Evolutionary conservation across 176 grass and related monocot genomes (phyloP), one percentile per base, ranked within the genome.

Genomic region (Carex parvula): DNA sequence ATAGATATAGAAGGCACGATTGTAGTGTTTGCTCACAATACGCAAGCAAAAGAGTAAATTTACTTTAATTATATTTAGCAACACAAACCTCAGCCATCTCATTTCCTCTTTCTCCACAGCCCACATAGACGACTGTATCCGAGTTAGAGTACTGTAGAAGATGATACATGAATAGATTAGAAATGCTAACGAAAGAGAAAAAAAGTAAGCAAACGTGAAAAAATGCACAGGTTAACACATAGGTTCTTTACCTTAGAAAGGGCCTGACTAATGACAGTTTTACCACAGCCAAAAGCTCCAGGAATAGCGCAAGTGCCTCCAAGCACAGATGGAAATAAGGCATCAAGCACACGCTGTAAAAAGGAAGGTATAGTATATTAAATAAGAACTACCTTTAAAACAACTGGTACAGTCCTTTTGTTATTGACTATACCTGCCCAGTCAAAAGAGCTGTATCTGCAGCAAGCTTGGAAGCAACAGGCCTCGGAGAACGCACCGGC

Each of bases 211-310:
- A 70, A 12, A 54, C 86, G 52, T 14, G 48, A 37, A 52, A 80
- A 60, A 85, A 83, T 70, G 55, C 7, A 18, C 30, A 26, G 79
- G 59, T 35, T 42, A 46, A 54, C 15, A 74, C 54, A 50, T 13
- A 39, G 10, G n/a, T 21, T 77, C 14, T 58, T 85, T 42, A 97
- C 94, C 94, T 97, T 97, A 20, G 94, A 97, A 79, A 97, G 94
- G 80, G 94, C 94, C 81, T 97, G 92, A 85, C 92, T 97, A 86
- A 97, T 97, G 80, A 97, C 92, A 89, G 94, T 97, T 91, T 97
- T 97, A 70, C 94, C 90, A 61, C 94, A 97, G 59, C 94, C 94
- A 92, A 97, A 94, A 59, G 92, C 94, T 83, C 94, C 94, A 78
- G 92, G 92, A 89, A 95, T 95, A 86, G 88, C 93, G 83, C 93